Evolutionary conservation across 345 rosid genomes (phyloP).

Genomic region (Citrus maxima): DNA sequence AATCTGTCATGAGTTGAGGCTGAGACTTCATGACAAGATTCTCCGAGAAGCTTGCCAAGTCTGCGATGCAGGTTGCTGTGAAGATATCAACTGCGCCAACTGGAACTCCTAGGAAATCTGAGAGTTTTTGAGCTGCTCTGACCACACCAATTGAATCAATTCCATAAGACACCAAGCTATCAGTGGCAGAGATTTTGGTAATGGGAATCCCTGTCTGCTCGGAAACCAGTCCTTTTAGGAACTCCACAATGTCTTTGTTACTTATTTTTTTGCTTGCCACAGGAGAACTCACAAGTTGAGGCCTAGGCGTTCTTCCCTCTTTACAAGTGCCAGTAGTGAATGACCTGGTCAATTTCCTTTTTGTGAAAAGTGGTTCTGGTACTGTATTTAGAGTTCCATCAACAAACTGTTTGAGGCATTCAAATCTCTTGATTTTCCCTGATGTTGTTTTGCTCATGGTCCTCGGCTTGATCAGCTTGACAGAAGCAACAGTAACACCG

Average conservation of each 20-base stretch:
- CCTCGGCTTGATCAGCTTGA: conserved; percentile 57
- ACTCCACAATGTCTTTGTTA: conserved; percentile 45
- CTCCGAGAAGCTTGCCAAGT: conserved; percentile 60
- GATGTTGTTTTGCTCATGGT: conserved; percentile 67
- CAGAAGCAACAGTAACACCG: conserved; percentile 46
- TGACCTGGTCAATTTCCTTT: conserved; percentile 33
- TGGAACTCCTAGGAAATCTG: conserved; percentile 59
- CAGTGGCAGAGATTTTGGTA: conserved; percentile 39
- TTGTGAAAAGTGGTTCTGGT: conserved; percentile 38
- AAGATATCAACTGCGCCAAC: conserved; percentile 72
- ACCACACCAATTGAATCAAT: conserved; percentile 71
- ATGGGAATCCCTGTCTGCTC: conserved; percentile 48
- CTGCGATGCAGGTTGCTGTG: conserved; percentile 60
- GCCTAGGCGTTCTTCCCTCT: conserved; percentile 44
- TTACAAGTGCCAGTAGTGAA: conserved; percentile 48
- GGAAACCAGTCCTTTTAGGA: conserved; percentile 41
- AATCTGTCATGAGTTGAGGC: conserved; percentile 28
- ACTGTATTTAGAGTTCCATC: conserved; percentile 47
- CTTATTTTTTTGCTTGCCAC: conserved; percentile 24
- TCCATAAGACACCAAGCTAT: conserved; percentile 58
- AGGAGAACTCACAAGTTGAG: conserved; percentile 30
- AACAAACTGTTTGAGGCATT: conserved; percentile 54
- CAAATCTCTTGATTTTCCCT: conserved; percentile 74
- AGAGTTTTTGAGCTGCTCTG: conserved; percentile 68
- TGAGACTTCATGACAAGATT: conserved; percentile 45